These are phyloP conservation scores for Podaxis pistillaris DNA, from an alignment of 768 basidiomycete genomes.

Conservation along the genomic window DNA sequence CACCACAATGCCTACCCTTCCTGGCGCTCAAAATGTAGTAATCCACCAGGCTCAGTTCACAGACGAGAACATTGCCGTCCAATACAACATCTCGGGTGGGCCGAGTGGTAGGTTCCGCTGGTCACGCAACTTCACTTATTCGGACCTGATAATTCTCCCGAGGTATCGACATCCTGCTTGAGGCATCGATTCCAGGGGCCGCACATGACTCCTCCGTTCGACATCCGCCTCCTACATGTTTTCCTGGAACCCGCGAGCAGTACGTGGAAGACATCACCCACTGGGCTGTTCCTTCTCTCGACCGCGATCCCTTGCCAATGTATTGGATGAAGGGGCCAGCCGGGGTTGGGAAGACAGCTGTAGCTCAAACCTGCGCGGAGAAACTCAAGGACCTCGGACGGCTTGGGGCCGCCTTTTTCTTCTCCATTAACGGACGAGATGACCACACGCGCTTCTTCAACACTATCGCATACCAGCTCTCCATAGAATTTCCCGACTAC, in stretches of 20 bases:
- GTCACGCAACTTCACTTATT: background rate
- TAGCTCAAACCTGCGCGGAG: conserved; percentile 5
- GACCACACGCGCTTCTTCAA: conserved; percentile 5
- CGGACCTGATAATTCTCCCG: background rate
- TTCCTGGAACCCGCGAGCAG: background rate
- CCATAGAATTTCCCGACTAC: background rate
- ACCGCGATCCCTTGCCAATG: background rate
- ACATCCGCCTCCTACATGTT: conserved; percentile 11
- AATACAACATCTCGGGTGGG: background rate
- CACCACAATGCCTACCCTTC: background rate
- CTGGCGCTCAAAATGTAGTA: background rate
- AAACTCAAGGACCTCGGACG: background rate
- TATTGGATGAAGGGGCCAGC: conserved; percentile 7
- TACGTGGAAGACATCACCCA: conserved; percentile 11
- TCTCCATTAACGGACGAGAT: background rate
- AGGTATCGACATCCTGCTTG: background rate
- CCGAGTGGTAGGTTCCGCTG: background rate
- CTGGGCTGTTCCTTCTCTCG: background rate
- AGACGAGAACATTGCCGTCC: background rate
- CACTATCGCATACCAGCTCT: conserved; percentile 13
- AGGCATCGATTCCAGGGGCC: background rate
- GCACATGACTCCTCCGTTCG: background rate
- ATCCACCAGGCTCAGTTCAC: background rate
- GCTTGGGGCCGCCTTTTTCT: conserved; percentile 15
- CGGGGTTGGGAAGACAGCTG: conserved; percentile 4